A percentile compares a stretch with the other conserved stretches of the same genome.
These are phyloP conservation scores for Penicillium lividum DNA, from an alignment of 495 filamentous ascomycete species.

Conservation along the genomic window DNA sequence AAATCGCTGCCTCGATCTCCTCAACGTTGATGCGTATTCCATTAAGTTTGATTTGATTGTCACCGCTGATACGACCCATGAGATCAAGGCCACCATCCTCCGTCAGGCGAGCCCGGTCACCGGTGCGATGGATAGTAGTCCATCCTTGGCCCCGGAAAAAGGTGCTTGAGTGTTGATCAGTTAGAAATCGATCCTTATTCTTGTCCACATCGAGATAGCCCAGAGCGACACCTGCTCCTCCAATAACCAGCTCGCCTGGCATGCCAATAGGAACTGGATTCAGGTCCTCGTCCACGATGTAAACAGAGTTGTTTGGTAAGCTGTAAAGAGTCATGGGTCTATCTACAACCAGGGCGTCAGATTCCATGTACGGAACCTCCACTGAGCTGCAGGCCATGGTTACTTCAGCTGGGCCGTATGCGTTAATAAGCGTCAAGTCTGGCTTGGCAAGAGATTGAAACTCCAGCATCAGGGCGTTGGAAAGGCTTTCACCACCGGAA, in stretches of 20 bases:
- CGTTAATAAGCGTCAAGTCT: conserved; percentile 30
- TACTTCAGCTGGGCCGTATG: conserved; percentile 37
- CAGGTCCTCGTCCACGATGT: conserved; percentile 45
- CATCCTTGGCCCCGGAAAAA: conserved; percentile 27
- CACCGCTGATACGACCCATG: conserved; percentile 42
- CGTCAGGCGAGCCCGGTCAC: conserved; percentile 26
- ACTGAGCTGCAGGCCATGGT: conserved; percentile 23
- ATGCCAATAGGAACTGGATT: conserved; percentile 42
- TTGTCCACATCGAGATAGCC: conserved; percentile 45
- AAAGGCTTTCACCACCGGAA: conserved; percentile 26
- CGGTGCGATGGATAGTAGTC: conserved; percentile 27
- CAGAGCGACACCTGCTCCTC: conserved; percentile 40
- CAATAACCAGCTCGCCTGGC: conserved; percentile 49
- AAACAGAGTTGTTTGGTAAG: conserved; percentile 47
- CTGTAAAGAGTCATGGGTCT: conserved; percentile 26
- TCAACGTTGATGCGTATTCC: conserved; percentile 54
- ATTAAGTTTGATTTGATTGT: conserved; percentile 53
- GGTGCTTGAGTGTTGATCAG: conserved; percentile 28
- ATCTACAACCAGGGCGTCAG: background rate
- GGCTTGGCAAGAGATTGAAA: conserved; percentile 23
- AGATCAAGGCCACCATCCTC: conserved; percentile 36
- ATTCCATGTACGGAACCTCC: conserved; percentile 18
- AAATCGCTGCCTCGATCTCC: conserved; percentile 44
- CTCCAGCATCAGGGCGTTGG: conserved; percentile 14
- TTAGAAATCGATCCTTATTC: conserved; percentile 36